phyloP scores from a whole-genome alignment of 208 protist genomes.

The Crithidia thermophila region DNA sequence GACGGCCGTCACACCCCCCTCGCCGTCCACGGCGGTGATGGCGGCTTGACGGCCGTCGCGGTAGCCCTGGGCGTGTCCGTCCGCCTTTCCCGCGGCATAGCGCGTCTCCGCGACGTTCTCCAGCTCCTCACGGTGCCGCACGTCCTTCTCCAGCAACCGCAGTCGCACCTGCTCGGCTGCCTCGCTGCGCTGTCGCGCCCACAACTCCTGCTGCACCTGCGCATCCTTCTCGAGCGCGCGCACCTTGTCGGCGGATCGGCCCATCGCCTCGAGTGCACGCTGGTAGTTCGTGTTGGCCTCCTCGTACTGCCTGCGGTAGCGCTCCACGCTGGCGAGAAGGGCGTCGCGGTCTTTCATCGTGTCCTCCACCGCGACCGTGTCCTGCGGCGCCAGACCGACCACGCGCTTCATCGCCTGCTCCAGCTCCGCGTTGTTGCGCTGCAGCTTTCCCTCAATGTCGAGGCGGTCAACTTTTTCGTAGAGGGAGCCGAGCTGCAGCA shows the following conservation, averaged over 20 bases:
- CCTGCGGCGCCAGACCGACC: conserved; percentile 53
- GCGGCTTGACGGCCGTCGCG: conserved; percentile 24
- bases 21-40: conserved; percentile 17
- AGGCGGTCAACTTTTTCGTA: conserved; percentile 75
- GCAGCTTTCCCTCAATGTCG: conserved; percentile 52
- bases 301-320: conserved; percentile 48
- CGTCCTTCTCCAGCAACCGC: conserved; percentile 52
- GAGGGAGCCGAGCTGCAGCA: conserved; percentile 54
- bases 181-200: conserved; percentile 41
- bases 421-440: conserved; percentile 68
- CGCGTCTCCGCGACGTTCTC: conserved; percentile 44
- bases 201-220: conserved; percentile 54
- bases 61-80: conserved; percentile 41
- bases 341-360: conserved; percentile 57
- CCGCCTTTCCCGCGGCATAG: conserved; percentile 45
- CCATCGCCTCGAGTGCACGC: conserved; percentile 67
- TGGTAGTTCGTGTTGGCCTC: conserved; percentile 74
- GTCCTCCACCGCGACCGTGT: conserved; percentile 51
- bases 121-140: conserved; percentile 49
- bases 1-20: conserved; percentile 15
- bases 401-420: conserved; percentile 57
- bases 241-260: conserved; percentile 57
- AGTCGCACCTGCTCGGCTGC: conserved; percentile 58
- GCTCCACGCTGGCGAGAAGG: conserved; percentile 69
- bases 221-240: conserved; percentile 60